Base-by-base conservation (phyloP, 106 monocot genomes). In the Platanthera zijinensis region DNA sequence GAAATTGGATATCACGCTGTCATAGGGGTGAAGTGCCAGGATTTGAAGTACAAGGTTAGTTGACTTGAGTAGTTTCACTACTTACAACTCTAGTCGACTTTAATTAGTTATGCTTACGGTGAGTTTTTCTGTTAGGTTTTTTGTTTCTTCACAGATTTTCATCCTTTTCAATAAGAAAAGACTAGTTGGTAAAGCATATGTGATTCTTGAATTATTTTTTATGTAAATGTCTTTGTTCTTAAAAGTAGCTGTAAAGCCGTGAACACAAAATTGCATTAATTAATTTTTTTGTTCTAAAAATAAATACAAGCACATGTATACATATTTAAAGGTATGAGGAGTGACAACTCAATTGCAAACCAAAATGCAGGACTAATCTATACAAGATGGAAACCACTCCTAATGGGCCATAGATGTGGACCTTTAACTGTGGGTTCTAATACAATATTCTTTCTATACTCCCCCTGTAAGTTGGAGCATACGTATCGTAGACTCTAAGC, bases 21-120 rank as follows among this genome's bases (percentile, higher is more conserved):
- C 2, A 75, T 94, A 82, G 97, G 97, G 61, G 79, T 79, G 8
- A 89, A 85, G 74, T 99, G 99, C 78, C 99, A 99, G 87, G 99
- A 99, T 79, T 70, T 94, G 76, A 94, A 99, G 82, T 94, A 99
- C 68, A 84, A 85, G 99, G 99, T 94, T 74, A 56, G 69, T 59
- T 74, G 32, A 52, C 22, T 5, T 15, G 2, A 69, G 69, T 48
- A 15, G 15, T 69, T 69, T 39, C 39, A 39, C 39, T 39, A 39
- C 39, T 39, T 94, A 99, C 68, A 84, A 85, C 94, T 94, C 92
- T 74, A 56, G 69, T 59, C 70, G 32, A 52, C 22, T 5, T 12
- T 15, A 11, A 69, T 47, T 48, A 15, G 15, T 69, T 69, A 69
- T 6, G 46, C 61, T 62, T 53, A 53, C 2, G 8, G 11, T 45